These are phyloP conservation scores for Aspergillus cejpii DNA, from an alignment of 2,329 filamentous ascomycete genomes.

Conservation along the genomic window DNA sequence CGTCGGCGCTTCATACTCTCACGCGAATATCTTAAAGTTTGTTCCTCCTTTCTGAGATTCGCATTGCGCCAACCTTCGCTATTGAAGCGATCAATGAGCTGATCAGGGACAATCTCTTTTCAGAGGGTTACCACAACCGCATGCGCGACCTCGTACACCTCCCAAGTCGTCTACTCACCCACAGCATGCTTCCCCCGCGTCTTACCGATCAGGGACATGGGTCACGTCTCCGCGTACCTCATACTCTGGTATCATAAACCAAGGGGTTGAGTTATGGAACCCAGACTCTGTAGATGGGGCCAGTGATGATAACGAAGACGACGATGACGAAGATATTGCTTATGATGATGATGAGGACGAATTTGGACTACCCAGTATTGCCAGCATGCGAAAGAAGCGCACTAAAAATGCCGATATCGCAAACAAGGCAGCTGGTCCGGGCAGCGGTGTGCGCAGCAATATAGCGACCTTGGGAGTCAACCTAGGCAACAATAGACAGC, in stretches of 20 bases:
- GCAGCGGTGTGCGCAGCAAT: conserved; percentile 23
- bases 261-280: conserved; percentile 76
- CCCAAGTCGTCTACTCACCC: conserved; percentile 50
- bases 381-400: conserved; percentile 75
- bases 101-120: conserved; percentile 2
- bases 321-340: conserved; percentile 62
- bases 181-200: conserved; percentile 48
- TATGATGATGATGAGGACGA: conserved; percentile 91
- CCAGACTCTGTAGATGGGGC: conserved; percentile 31
- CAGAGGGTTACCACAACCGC: conserved; percentile 30
- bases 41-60: conserved; percentile 10
- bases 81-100: background rate
- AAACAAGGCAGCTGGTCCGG: conserved; percentile 42
- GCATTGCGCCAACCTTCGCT: background rate
- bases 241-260: conserved; percentile 75
- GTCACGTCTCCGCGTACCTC: conserved; percentile 57
- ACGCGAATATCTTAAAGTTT: conserved; percentile 88
- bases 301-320: conserved; percentile 57
- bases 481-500: conserved; percentile 49
- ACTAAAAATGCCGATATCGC: conserved; percentile 39
- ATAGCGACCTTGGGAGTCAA: conserved; percentile 26
- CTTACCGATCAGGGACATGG: conserved; percentile 40
- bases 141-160: conserved; percentile 68
- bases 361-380: conserved; percentile 87
- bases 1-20: conserved; percentile 90